Evolutionary conservation across 108 stramenopile genomes (phyloP), one percentile per base, ranked within the genome.

Genomic region (Cyclotella kingstonii): DNA sequence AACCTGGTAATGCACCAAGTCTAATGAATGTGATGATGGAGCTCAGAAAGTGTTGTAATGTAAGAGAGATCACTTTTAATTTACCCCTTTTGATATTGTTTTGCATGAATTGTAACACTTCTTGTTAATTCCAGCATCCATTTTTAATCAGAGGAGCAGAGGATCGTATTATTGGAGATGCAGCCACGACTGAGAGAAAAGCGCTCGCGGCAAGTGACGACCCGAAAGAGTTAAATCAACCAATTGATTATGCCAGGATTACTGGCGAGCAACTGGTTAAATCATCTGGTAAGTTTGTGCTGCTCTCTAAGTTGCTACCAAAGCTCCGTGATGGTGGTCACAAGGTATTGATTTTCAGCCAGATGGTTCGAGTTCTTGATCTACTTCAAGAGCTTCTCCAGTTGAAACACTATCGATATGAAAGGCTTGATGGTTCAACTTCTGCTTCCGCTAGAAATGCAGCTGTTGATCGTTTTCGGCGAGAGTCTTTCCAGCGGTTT

Each of bases 11-110:
- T 58, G 78, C 86, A 9, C 91, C 91, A 14, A 87, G 85, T 54
- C 71, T 98, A 33, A 95, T 95, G 94, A 98, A 98, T 77, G 90
- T 96, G 19, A 85, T 95, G 90, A 98, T 98, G 97, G 97, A 98
- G 65, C 85, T 98, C 0, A 66, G 96, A 34, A 98, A 98, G 69
- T 95, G 90, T 61, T 98, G 97, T 74, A 98, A 99, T 63, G 64
- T 65, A 30, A 65, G 64, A 5, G 30, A 19, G 4, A 84, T 84
- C 41, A 78, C 17, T 12, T 36, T 35, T 14, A 26, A 6, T 17
- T 18, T 11, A 29, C 17, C 6, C 18, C 19, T 60, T 30, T 45
- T 14, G 22, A 14, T 11, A 21, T 21, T 12, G 11, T 49, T 14
- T 26, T 26, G 19, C 10, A 4, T 9, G 21, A 22, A 12, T 36